phyloP scores from a whole-genome alignment of 2,329 filamentous ascomycete species.

The Colletotrichum sp. region DNA sequence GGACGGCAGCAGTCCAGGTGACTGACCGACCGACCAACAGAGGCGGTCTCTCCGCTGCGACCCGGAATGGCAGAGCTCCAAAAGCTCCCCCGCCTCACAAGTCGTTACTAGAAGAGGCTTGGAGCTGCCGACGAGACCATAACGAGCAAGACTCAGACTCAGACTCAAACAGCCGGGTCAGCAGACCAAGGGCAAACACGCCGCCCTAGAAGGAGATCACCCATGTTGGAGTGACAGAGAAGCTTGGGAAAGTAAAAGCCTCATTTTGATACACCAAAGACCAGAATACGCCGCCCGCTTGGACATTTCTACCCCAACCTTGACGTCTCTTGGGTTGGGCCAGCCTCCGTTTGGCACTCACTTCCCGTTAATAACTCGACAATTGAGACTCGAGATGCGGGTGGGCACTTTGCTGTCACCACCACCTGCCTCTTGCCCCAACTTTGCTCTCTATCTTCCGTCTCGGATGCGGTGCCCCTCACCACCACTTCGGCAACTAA shows the following conservation, averaged over 20 bases:
- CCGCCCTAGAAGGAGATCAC: neutral
- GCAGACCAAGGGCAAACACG: slow-evolving; percentile 4
- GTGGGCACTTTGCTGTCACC: neutral
- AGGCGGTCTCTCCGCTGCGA: neutral
- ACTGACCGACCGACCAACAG: neutral
- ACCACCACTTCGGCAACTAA: slow-evolving; percentile 13
- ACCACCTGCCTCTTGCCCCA: neutral
- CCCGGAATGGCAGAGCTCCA: slow-evolving; percentile 3
- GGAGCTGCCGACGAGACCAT: neutral
- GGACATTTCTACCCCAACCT: neutral
- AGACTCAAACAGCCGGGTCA: slow-evolving; percentile 1
- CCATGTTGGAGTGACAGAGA: neutral
- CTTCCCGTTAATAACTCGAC: neutral
- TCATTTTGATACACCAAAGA: neutral
- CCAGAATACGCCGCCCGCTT: neutral
- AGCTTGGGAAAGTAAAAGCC: neutral
- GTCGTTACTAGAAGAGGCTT: slow-evolving; percentile 8
- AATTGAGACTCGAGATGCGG: neutral
- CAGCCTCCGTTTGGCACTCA: neutral
- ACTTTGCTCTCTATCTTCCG: neutral
- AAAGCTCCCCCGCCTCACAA: neutral
- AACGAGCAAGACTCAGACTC: neutral
- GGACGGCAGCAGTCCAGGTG: neutral
- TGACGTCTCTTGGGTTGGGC: neutral
- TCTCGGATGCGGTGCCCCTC: slow-evolving; percentile 6